phyloP scores from a whole-genome alignment of 306 rosid species.

The Pyrus betulifolia region DNA sequence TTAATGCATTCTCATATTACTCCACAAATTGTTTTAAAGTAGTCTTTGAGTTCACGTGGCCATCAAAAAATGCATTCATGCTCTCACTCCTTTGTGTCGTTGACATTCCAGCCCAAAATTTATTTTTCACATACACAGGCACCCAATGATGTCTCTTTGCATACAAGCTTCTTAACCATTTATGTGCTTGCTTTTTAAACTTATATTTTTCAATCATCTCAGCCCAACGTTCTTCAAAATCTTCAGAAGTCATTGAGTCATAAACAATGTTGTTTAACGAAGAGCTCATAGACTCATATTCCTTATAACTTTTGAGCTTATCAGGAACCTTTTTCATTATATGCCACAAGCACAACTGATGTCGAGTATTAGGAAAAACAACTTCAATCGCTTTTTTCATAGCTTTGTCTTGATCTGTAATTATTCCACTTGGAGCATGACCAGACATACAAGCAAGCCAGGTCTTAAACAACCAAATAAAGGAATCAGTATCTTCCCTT shows the following conservation, averaged over 20 bases:
- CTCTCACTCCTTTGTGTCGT: neutral
- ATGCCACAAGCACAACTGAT: neutral
- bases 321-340: neutral
- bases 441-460: neutral
- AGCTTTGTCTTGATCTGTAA: neutral
- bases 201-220: neutral
- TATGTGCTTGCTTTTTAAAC: too few species aligned
- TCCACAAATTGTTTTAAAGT: neutral
- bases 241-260: neutral
- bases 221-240: neutral
- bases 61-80: neutral
- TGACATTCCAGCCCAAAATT: neutral
- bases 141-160: neutral
- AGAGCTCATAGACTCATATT: neutral
- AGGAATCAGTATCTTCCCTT: neutral
- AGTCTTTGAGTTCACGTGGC: neutral
- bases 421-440: conserved; percentile 4
- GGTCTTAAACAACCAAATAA: neutral
- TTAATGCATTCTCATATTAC: neutral
- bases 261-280: neutral
- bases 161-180: neutral
- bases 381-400: neutral
- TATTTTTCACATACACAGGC: neutral
- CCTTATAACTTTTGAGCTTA: neutral
- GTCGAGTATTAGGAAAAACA: conserved; percentile 1